These are phyloP conservation scores for Berberis vulgaris DNA, from an alignment of 164 flowering plant species.

Conservation along the genomic window DNA sequence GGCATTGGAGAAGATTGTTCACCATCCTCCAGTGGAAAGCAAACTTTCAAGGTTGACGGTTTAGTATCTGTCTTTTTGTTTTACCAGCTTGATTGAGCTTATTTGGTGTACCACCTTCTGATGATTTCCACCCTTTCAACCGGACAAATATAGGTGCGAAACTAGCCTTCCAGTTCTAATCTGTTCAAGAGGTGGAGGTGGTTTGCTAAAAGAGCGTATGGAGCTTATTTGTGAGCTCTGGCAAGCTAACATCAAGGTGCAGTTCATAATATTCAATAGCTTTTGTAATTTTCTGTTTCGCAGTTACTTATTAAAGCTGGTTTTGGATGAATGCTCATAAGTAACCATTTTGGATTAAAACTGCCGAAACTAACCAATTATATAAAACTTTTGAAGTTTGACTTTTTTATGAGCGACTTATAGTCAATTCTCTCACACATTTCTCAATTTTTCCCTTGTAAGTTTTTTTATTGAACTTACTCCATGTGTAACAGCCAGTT, in stretches of 20 bases:
- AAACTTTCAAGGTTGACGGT: constrained; percentile 42
- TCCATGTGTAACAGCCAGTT: too few relatives aligned
- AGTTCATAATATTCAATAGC: neutral
- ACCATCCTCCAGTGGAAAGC: constrained; percentile 44
- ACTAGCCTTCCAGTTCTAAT: constrained; percentile 48
- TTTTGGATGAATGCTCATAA: too few relatives aligned
- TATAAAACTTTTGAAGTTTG: too few relatives aligned
- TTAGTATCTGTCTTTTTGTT: neutral
- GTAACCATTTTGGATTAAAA: too few relatives aligned
- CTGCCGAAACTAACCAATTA: too few relatives aligned
- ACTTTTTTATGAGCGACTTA: too few relatives aligned
- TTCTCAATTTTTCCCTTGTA: too few relatives aligned
- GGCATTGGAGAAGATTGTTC: constrained; percentile 76
- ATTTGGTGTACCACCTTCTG: neutral
- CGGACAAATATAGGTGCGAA: constrained; percentile 46
- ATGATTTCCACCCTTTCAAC: neutral
- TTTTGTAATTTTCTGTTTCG: too few relatives aligned
- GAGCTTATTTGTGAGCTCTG: constrained; percentile 77
- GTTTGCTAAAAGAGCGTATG: constrained; percentile 85
- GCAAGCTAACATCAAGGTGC: constrained; percentile 77
- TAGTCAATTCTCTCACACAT: too few relatives aligned
- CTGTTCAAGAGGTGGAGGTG: constrained; percentile 96
- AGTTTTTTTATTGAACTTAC: too few relatives aligned
- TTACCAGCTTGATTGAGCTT: neutral
- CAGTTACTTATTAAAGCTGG: too few relatives aligned